A percentile compares a stretch with the other conserved stretches of the same genome.
phyloP scores from a whole-genome alignment of 805 yeast genomes.

The Kazachstania psychrophila region DNA sequence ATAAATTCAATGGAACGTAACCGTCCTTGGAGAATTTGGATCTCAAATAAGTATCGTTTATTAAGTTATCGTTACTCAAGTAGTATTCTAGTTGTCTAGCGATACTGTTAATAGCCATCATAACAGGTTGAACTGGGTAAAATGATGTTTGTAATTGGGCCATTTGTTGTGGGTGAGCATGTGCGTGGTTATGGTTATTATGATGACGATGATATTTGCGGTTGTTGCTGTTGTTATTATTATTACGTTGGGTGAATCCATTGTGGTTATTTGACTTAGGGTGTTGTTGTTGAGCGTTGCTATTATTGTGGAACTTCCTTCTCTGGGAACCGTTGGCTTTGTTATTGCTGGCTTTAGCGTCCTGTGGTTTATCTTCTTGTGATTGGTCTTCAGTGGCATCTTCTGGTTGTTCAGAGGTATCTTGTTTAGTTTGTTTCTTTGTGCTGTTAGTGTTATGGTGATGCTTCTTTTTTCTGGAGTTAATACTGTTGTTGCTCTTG shows the following conservation, averaged over 20 bases:
- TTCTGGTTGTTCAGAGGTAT: not conserved
- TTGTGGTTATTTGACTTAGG: conserved; percentile 6
- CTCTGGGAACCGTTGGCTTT: conserved; percentile 11
- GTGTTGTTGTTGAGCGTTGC: conserved; percentile 9
- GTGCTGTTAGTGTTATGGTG: conserved; percentile 3
- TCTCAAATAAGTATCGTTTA: conserved; percentile 76
- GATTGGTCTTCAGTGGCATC: not conserved
- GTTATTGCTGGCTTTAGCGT: not conserved
- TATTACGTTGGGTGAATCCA: conserved; percentile 4
- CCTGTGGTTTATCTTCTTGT: not conserved
- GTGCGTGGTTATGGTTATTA: conserved; percentile 4
- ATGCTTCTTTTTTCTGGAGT: conserved; percentile 8
- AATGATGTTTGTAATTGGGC: conserved; percentile 14
- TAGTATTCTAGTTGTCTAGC: conserved; percentile 76
- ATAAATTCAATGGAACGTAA: conserved; percentile 23
- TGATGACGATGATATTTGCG: conserved; percentile 6
- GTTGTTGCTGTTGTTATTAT: conserved; percentile 7
- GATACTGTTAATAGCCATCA: conserved; percentile 26
- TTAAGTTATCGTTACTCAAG: conserved; percentile 77
- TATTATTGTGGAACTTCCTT: conserved; percentile 17
- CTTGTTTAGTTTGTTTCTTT: not conserved
- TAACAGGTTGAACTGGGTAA: conserved; percentile 18
- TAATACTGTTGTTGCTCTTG: conserved; percentile 7
- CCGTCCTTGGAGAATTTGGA: conserved; percentile 46
- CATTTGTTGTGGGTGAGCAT: conserved; percentile 17